Evolutionary conservation across 306 rosid genomes (phyloP).

Genomic region (Hippophae rhamnoides): DNA sequence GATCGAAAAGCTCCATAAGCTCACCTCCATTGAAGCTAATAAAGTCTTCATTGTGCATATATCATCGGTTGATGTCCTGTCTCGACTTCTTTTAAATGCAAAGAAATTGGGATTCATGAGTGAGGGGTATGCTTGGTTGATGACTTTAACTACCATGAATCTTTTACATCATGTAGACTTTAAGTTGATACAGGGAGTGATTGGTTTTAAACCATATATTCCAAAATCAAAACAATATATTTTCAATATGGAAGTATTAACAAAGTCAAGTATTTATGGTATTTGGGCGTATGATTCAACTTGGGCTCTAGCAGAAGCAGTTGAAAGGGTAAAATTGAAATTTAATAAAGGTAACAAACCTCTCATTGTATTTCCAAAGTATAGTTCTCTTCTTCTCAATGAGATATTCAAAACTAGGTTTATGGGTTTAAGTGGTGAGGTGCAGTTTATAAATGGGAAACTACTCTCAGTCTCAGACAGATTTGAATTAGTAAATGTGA

Average conservation of each 20-base stretch:
- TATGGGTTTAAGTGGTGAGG: constrained; percentile 15
- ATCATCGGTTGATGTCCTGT: not conserved
- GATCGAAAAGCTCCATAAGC: not conserved
- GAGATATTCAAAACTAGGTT: constrained; percentile 3
- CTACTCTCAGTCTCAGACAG: not conserved
- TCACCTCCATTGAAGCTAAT: not conserved
- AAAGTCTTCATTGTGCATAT: constrained; percentile 12
- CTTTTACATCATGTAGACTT: constrained; percentile 3
- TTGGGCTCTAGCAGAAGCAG: constrained; percentile 16
- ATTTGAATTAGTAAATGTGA: constrained; percentile 15
- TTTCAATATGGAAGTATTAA: not conserved
- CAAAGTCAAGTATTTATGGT: not conserved
- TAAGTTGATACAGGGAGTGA: constrained; percentile 5
- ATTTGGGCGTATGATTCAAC: constrained; percentile 15
- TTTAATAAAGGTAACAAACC: too few species aligned
- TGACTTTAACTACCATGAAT: constrained; percentile 3
- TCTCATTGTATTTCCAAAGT: not conserved
- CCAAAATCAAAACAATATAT: not conserved
- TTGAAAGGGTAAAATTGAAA: not conserved
- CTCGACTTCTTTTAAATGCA: constrained; percentile 1
- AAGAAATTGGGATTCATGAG: constrained; percentile 9
- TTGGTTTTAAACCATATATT: constrained; percentile 8
- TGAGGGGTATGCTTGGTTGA: constrained; percentile 7
- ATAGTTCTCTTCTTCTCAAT: not conserved
- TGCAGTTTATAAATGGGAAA: constrained; percentile 8